A percentile compares a stretch with the other conserved stretches of the same genome.
Conservation (phyloP, 352 stramenopile genomes). For the Phytopythium cucurbitacearum region DNA sequence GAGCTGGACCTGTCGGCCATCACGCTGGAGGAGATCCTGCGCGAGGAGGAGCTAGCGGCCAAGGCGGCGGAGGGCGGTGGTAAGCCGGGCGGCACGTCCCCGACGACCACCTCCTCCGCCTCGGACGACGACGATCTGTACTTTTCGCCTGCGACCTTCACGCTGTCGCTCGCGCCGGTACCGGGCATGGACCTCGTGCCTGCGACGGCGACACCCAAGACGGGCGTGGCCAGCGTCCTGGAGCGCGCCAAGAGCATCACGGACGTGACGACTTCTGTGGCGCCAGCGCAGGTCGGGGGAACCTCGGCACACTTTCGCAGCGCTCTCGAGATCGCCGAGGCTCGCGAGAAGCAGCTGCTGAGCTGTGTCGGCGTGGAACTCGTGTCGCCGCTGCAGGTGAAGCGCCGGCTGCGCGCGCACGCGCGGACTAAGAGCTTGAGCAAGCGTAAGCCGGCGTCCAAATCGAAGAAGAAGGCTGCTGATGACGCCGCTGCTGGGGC, state of each 20-base stretch:
- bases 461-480: slow-evolving; percentile 46
- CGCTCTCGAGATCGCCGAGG: slow-evolving; percentile 73
- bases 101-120: slow-evolving; percentile 3
- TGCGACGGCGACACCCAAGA: slow-evolving; percentile 7
- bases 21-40: slow-evolving; percentile 70
- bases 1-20: slow-evolving; percentile 63
- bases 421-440: slow-evolving; percentile 53
- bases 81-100: slow-evolving; percentile 1
- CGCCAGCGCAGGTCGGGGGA: slow-evolving; percentile 5
- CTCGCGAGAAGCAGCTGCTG: slow-evolving; percentile 74
- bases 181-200: slow-evolving; percentile 67
- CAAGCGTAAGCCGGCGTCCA: slow-evolving; percentile 26
- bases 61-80: slow-evolving; percentile 14
- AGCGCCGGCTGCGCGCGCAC: slow-evolving; percentile 63
- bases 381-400: slow-evolving; percentile 79
- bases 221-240: slow-evolving; percentile 5
- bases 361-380: slow-evolving; percentile 81
- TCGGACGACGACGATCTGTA: slow-evolving; percentile 54
- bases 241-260: slow-evolving; percentile 38
- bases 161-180: slow-evolving; percentile 47
- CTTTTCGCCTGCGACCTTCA: slow-evolving; percentile 72
- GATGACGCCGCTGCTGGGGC: slow-evolving; percentile 13
- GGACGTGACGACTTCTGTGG: slow-evolving; percentile 23
- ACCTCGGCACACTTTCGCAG: slow-evolving; percentile 38
- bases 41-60: slow-evolving; percentile 53